These are phyloP conservation scores for Suillus fuscotomentosus DNA, from an alignment of 768 basidiomycete genomes.

Conservation along the genomic window DNA sequence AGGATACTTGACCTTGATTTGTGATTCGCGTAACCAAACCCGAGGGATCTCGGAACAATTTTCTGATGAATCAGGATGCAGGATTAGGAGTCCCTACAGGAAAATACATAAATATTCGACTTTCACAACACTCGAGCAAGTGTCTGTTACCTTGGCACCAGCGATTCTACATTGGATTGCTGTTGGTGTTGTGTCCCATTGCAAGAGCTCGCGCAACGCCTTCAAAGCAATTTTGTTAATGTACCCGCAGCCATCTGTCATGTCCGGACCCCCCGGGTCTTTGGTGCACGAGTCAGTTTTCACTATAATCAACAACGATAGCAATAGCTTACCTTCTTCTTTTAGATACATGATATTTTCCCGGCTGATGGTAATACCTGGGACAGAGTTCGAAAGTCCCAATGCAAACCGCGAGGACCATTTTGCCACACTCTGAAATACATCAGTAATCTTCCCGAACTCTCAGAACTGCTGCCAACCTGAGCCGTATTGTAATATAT, in stretches of 20 bases:
- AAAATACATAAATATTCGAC: not conserved
- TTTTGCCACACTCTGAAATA: slow-evolving; percentile 56
- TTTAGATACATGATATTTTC: slow-evolving; percentile 36
- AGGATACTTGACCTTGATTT: slow-evolving; percentile 47
- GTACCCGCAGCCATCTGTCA: slow-evolving; percentile 58
- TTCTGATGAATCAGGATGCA: slow-evolving; percentile 25
- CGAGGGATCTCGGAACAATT: slow-evolving; percentile 20
- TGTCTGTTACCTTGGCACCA: slow-evolving; percentile 41
- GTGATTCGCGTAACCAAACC: slow-evolving; percentile 38
- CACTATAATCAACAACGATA: not conserved
- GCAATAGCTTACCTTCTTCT: slow-evolving; percentile 47
- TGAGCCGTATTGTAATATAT: slow-evolving; percentile 46
- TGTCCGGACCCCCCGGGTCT: slow-evolving; percentile 33
- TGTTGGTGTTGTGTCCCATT: slow-evolving; percentile 39
- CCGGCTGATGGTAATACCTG: slow-evolving; percentile 43
- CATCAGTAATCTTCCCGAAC: not conserved
- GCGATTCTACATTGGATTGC: slow-evolving; percentile 51
- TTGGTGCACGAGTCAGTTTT: not conserved
- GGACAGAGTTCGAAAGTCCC: slow-evolving; percentile 62
- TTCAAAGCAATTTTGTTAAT: slow-evolving; percentile 39
- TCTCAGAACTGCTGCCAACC: slow-evolving; percentile 33
- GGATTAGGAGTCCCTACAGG: slow-evolving; percentile 24
- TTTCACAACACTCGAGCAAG: not conserved
- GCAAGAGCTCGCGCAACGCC: slow-evolving; percentile 31
- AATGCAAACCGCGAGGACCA: slow-evolving; percentile 63